Base-by-base conservation (phyloP, 139 green algal species). In the Chlorella sp. region DNA sequence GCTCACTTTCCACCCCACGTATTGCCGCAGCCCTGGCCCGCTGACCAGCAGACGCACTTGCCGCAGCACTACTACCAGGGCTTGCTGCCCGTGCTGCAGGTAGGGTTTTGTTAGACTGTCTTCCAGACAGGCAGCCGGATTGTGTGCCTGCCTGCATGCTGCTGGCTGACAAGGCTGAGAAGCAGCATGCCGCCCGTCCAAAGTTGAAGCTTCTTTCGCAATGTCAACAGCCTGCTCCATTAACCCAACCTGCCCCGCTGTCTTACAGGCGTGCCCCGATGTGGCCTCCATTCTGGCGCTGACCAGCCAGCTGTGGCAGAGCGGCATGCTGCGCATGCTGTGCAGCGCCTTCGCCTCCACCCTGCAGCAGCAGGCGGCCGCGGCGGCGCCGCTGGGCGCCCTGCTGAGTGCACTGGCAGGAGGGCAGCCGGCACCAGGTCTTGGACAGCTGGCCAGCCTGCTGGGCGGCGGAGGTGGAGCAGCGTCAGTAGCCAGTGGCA, bases 41-140 rank as follows among this genome's bases (percentile, higher is more conserved):
- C 60, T 7, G 80, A 85, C 51, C 51, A 60, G 68, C 67, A 69
- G 80, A n/a, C 5, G 18, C 65, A 85, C 51, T 26, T 85, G 44
- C 80, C 80, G 30, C 72, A 79, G 41, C 69, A 63, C 47, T 85
- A 85, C 51, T 85, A 85, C 17, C 32, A 78, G 47, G 80, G 80
- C 7, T 36, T 85, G 80, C 47, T 79, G 67, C 68, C 80, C 12
- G 51, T 70, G 12, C 68, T 85, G 51, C 80, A 85, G 74, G 74
- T 81, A 32, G 30, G 56, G 13, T 55, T 7, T 55, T 11, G 7
- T 55, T 7, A 55, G 44, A 55, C 7, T 11, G 7, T 55, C 44
- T 11, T 17, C 44, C 11, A 17, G 44, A 7, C 7, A 17, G 44
- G n/a, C n/a, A n/a, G n/a, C n/a, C n/a, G n/a, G n/a, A n/a, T n/a